Evolutionary conservation across 371 early-diverging fungal species (phyloP).

Genomic region (Saksenaea oblongispora): DNA sequence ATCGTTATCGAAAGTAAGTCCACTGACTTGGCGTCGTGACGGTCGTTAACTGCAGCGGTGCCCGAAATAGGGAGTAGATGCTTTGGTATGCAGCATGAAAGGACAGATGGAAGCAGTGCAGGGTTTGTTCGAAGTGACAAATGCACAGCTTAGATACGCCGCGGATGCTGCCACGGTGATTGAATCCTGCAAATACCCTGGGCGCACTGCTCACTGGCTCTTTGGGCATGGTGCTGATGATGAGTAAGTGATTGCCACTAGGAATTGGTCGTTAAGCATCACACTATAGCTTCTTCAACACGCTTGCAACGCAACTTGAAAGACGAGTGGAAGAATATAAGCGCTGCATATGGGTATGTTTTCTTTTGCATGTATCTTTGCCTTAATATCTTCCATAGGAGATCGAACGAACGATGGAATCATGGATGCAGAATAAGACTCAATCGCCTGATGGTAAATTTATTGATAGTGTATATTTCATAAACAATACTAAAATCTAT

Average conservation of each 20-base stretch:
- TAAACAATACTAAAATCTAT: background rate
- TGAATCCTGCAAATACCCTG: conserved; percentile 41
- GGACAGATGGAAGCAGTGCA: conserved; percentile 26
- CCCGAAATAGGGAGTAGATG: conserved; percentile 34
- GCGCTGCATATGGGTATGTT: conserved; percentile 32
- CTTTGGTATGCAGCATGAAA: conserved; percentile 32
- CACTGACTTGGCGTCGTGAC: background rate
- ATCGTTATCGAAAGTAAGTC: conserved; percentile 30
- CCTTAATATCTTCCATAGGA: conserved; percentile 13
- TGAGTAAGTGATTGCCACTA: conserved; percentile 28
- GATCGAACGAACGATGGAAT: conserved; percentile 42
- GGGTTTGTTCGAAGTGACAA: conserved; percentile 31
- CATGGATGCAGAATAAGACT: conserved; percentile 32
- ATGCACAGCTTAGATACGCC: conserved; percentile 36
- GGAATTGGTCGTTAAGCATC: background rate
- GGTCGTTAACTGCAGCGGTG: background rate
- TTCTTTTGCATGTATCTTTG: background rate
- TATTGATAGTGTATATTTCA: background rate
- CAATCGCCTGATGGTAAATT: conserved; percentile 46
- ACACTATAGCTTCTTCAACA: conserved; percentile 34
- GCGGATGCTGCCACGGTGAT: conserved; percentile 36
- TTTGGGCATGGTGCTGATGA: conserved; percentile 43
- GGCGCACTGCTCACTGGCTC: conserved; percentile 35
- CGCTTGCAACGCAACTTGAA: conserved; percentile 25
- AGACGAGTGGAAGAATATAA: conserved; percentile 40